A percentile compares a stretch with the other conserved stretches of the same genome.
Conservation (phyloP, 73 alveolate genomes). For the Urostyla sp. region DNA sequence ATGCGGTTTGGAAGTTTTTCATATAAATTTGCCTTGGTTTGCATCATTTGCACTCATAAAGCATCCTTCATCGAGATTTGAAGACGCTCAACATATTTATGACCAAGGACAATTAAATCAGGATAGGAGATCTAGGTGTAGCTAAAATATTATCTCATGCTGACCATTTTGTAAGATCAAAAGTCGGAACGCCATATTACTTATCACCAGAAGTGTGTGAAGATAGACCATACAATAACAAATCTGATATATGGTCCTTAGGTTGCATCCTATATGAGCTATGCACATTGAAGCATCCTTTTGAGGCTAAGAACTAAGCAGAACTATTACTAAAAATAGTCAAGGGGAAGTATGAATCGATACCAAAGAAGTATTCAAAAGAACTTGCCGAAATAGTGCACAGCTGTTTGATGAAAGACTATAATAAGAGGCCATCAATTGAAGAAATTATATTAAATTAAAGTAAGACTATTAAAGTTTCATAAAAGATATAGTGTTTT, state of each 20-base stretch:
- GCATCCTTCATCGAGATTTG: conserved; percentile 93
- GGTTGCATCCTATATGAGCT: conserved; percentile 99
- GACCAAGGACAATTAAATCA: conserved; percentile 36
- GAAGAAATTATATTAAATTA: conserved; percentile 21
- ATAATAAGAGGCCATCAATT: conserved; percentile 45
- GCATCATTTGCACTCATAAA: conserved; percentile 83
- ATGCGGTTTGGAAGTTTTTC: conserved; percentile 83
- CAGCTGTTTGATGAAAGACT: conserved; percentile 40
- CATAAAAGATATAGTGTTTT: conserved; percentile 4
- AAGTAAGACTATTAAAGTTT: conserved; percentile 6
- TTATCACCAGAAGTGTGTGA: conserved; percentile 82
- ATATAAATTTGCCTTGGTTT: conserved; percentile 83
- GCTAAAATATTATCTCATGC: conserved; percentile 66
- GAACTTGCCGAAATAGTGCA: conserved; percentile 69
- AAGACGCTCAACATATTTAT: conserved; percentile 71
- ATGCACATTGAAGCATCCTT: conserved; percentile 98
- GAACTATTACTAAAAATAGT: conserved; percentile 95
- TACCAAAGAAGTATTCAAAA: conserved; percentile 85
- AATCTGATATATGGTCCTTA: conserved; percentile 90
- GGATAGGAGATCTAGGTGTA: conserved; percentile 85
- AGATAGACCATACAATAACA: conserved; percentile 82
- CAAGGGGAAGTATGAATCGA: conserved; percentile 94
- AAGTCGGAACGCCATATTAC: conserved; percentile 93
- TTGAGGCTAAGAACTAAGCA: conserved; percentile 96
- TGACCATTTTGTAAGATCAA: conserved; percentile 85